Conservation (phyloP, 129 eudicot species). For the Kitagawia praeruptora region DNA sequence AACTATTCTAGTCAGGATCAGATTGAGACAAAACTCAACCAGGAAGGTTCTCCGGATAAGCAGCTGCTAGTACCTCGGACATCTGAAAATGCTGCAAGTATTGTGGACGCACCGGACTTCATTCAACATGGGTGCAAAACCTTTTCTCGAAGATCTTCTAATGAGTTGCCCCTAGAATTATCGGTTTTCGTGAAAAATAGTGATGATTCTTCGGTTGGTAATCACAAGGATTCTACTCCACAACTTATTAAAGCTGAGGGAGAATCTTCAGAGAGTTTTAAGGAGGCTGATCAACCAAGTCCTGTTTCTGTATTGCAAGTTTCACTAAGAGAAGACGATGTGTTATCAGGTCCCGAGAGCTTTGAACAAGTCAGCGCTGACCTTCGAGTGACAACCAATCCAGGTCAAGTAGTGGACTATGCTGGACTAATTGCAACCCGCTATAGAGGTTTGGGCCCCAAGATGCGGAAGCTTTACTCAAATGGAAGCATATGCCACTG, state of each 20-base stretch:
- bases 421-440: too few species aligned
- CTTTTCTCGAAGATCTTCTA: conserved; percentile 19
- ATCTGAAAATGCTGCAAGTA: conserved; percentile 10
- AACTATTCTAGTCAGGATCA: conserved; percentile 15
- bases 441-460: too few species aligned
- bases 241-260: conserved; percentile 41
- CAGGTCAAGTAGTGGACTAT: not conserved
- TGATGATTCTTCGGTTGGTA: conserved; percentile 22
- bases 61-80: conserved; percentile 18
- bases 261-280: conserved; percentile 45
- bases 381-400: not conserved
- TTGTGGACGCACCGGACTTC: conserved; percentile 21
- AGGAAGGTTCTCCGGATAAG: conserved; percentile 27
- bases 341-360: conserved; percentile 37
- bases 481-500: too few species aligned
- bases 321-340: conserved; percentile 42
- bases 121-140: conserved; percentile 16
- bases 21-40: conserved; percentile 17
- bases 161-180: conserved; percentile 5
- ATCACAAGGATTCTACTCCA: conserved; percentile 21
- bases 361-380: conserved; percentile 14
- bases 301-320: conserved; percentile 59
- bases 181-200: conserved; percentile 5
- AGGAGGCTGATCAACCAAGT: conserved; percentile 70
- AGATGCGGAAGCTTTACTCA: too few species aligned